A percentile compares a stretch with the other conserved stretches of the same genome.
These are phyloP conservation scores for Penicillium hesseltinei DNA, from an alignment of 2,329 filamentous ascomycete species.

Conservation along the genomic window DNA sequence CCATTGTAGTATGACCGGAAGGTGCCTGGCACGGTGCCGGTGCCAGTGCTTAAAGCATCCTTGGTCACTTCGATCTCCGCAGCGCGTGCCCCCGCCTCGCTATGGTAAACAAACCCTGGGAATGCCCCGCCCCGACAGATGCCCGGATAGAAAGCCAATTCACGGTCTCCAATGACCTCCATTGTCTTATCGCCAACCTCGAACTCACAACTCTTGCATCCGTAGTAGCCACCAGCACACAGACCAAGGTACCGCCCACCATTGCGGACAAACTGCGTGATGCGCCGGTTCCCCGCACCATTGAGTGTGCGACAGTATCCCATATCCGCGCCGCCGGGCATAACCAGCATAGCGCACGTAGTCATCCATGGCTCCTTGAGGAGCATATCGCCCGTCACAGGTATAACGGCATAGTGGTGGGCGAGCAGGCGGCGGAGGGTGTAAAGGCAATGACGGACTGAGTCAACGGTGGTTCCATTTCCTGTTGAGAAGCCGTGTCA, in stretches of 20 bases:
- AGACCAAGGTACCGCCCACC: conserved; percentile 87
- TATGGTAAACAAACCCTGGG: conserved; percentile 83
- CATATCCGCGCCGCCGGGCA: conserved; percentile 91
- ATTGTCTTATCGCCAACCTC: conserved; percentile 78
- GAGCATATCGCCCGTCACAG: conserved; percentile 72
- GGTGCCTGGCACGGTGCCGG: conserved; percentile 51
- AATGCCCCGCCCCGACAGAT: conserved; percentile 84
- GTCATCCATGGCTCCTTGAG: conserved; percentile 88
- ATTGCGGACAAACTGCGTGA: conserved; percentile 77
- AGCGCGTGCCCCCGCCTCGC: conserved; percentile 77
- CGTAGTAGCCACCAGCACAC: conserved; percentile 95
- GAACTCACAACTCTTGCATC: conserved; percentile 77
- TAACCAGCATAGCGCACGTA: conserved; percentile 82
- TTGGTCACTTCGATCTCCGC: conserved; percentile 65
- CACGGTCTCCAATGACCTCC: conserved; percentile 80
- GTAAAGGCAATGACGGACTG: conserved; percentile 84
- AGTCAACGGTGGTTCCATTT: conserved; percentile 80
- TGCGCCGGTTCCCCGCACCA: conserved; percentile 79
- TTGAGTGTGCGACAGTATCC: conserved; percentile 87
- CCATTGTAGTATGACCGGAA: conserved; percentile 90
- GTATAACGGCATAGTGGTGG: conserved; percentile 88
- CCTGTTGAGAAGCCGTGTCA: conserved; percentile 52
- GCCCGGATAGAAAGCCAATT: conserved; percentile 85
- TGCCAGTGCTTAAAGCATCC: conserved; percentile 54
- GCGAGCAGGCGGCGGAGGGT: conserved; percentile 81